Base-by-base conservation (phyloP, 306 rosid genomes). In the Cicer judaicum region DNA sequence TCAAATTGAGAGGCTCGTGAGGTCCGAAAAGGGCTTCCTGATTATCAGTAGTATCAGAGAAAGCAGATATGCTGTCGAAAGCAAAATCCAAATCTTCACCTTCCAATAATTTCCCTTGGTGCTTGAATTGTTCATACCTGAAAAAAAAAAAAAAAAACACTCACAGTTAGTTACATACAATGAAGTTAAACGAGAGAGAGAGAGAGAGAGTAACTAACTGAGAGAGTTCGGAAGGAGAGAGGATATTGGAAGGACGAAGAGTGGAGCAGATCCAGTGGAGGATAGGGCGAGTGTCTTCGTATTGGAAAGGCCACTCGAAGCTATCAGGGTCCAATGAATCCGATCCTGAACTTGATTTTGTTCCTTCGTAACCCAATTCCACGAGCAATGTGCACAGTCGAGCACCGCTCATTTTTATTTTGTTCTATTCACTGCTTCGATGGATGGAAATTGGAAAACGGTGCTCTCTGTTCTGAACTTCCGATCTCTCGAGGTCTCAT, bases 21-120 rank as follows among this genome's bases (percentile, higher is more conserved):
- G 95, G 80, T 10, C 95, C 97, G 24, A 94, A 94, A 79, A 94
- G 89, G 0, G 94, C 97, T 70, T 91, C 97, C 73, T 90, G 99
- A 78, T 92, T 84, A 70, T 90, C 97, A 13, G 93, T 83, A 67
- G 88, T 80, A 44, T 94, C 90, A 54, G 96, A 90, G 81, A 92
- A 94, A 5, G 99, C 99, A 0, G 95, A 94, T 79, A 90, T 94
- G 80, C 97, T 92, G 16, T 87, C 95, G 53, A 77, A 94, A 46
- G 99, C 99, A 2, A 84, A 94, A 78, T 94, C 93, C 95, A 94
- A 85, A 79, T 94, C 99, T 29, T 85, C 95, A 2, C 99, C 99
- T 90, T 94, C 99, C 75, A 94, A 78, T 2, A 92, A 90, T 85
- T 94, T 94, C 15, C 96, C 99, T 70, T 94, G 92, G 60, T 82